A percentile compares a stretch with the other conserved stretches of the same genome.
These are phyloP conservation scores for Blakeslea trispora DNA, from an alignment of 371 early-diverging fungal species.

Conservation along the genomic window DNA sequence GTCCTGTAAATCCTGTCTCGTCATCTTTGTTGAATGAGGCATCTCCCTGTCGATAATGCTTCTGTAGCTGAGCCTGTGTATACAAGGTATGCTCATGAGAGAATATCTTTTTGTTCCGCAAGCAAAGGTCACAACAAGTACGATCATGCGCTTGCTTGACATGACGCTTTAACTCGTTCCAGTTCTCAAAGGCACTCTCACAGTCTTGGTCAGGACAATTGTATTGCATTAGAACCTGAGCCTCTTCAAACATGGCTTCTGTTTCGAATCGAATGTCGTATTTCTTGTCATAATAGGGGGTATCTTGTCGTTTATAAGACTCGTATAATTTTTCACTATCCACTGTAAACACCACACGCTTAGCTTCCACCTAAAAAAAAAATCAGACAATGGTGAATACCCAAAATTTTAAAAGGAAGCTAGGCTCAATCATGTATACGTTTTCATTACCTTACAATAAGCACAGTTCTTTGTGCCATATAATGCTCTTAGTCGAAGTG, in stretches of 20 bases:
- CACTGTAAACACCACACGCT: slow-evolving; percentile 55
- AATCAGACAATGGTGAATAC: not conserved
- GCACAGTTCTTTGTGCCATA: slow-evolving; percentile 86
- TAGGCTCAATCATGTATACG: not conserved
- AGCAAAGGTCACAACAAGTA: slow-evolving; percentile 77
- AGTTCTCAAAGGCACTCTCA: slow-evolving; percentile 50
- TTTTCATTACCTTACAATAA: slow-evolving; percentile 81
- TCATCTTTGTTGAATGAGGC: slow-evolving; percentile 55
- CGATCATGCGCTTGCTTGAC: slow-evolving; percentile 71
- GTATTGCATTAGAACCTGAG: slow-evolving; percentile 70
- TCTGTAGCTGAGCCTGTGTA: slow-evolving; percentile 63
- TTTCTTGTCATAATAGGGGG: slow-evolving; percentile 64
- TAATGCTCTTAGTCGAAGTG: slow-evolving; percentile 84
- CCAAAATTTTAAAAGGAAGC: too few relatives aligned
- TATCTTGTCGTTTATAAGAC: slow-evolving; percentile 49
- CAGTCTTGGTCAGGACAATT: slow-evolving; percentile 86
- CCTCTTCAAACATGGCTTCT: slow-evolving; percentile 70
- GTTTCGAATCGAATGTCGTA: slow-evolving; percentile 76
- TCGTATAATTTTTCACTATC: slow-evolving; percentile 62
- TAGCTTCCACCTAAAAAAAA: slow-evolving; percentile 20
- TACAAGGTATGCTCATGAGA: slow-evolving; percentile 87
- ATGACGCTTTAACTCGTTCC: slow-evolving; percentile 84
- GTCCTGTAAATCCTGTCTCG: slow-evolving; percentile 87
- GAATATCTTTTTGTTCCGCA: slow-evolving; percentile 88
- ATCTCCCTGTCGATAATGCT: slow-evolving; percentile 74